Percentiles rank a stretch among this genome's conserved stretches.
These are phyloP conservation scores for Coleophoma crateriformis DNA, from an alignment of 2,329 filamentous ascomycete genomes.

Conservation along the genomic window DNA sequence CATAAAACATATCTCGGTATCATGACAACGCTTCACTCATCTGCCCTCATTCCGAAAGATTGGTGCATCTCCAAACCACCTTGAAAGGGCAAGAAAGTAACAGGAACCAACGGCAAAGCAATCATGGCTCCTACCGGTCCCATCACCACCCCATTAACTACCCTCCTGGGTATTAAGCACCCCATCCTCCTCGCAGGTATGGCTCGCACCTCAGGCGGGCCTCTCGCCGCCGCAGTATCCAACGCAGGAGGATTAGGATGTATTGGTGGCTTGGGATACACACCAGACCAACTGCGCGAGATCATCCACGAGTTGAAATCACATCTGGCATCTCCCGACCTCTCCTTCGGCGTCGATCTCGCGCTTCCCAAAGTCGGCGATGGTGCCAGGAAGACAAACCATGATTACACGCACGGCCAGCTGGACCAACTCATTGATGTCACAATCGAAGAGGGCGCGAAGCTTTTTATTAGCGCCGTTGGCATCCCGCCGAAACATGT, in stretches of 20 bases:
- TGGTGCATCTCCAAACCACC: too few species aligned
- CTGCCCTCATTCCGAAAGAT: too few species aligned
- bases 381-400: slow-evolving; percentile 80
- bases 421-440: slow-evolving; percentile 85
- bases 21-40: too few species aligned
- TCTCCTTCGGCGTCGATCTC: slow-evolving; percentile 89
- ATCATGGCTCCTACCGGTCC: slow-evolving; percentile 7
- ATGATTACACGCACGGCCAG: slow-evolving; percentile 89
- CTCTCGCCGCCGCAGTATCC: slow-evolving; percentile 77
- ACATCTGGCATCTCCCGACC: slow-evolving; percentile 55
- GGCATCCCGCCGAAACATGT: slow-evolving; percentile 74
- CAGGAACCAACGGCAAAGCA: neutral
- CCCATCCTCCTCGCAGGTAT: slow-evolving; percentile 92
- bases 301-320: slow-evolving; percentile 86
- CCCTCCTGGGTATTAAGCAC: slow-evolving; percentile 76
- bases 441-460: slow-evolving; percentile 76
- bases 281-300: slow-evolving; percentile 64
- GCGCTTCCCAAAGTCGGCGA: slow-evolving; percentile 87
- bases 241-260: slow-evolving; percentile 73
- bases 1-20: too few species aligned
- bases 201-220: slow-evolving; percentile 76
- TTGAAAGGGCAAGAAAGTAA: too few species aligned
- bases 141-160: slow-evolving; percentile 72
- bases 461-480: slow-evolving; percentile 81
- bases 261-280: slow-evolving; percentile 68